Conservation (phyloP, 176 grass and related monocot species). For the Oryza coarctata region DNA sequence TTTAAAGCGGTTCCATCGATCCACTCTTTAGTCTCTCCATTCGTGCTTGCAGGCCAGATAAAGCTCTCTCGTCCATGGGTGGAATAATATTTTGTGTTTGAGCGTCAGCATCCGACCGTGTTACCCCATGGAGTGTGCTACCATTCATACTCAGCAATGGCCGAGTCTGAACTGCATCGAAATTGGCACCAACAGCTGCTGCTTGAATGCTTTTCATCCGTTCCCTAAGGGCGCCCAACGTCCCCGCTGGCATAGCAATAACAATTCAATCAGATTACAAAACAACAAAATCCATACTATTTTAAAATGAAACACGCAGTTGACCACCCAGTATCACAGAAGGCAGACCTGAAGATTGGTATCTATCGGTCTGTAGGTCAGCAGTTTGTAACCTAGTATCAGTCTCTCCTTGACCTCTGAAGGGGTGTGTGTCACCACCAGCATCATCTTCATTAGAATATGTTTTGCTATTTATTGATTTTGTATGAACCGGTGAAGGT, state of each 20-base stretch:
- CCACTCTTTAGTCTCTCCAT: conserved; percentile 98
- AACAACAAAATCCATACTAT: background rate
- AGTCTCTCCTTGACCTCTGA: conserved; percentile 53
- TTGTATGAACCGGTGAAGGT: conserved; percentile 87
- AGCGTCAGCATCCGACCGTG: conserved; percentile 49
- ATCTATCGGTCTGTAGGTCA: conserved; percentile 53
- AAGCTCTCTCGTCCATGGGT: conserved; percentile 91
- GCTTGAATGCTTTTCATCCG: conserved; percentile 99
- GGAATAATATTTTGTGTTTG: conserved; percentile 64
- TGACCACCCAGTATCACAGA: background rate
- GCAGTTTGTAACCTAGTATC: conserved; percentile 50
- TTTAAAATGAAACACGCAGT: background rate
- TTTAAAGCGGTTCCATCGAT: conserved; percentile 79
- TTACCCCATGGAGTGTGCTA: conserved; percentile 35
- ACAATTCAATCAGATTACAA: conserved; percentile 2
- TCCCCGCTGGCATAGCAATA: conserved; percentile 32
- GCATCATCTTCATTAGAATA: conserved; percentile 54
- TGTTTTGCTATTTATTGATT: conserved; percentile 56
- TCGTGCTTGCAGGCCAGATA: conserved; percentile 89
- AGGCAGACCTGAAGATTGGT: conserved; percentile 64
- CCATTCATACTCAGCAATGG: conserved; percentile 56
- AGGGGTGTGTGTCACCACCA: conserved; percentile 30
- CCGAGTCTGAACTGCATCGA: conserved; percentile 57
- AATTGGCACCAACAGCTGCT: conserved; percentile 66
- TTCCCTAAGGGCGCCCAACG: conserved; percentile 86